Conservation (phyloP, 306 rosid genomes). For the Herpetospermum pedunculosum region DNA sequence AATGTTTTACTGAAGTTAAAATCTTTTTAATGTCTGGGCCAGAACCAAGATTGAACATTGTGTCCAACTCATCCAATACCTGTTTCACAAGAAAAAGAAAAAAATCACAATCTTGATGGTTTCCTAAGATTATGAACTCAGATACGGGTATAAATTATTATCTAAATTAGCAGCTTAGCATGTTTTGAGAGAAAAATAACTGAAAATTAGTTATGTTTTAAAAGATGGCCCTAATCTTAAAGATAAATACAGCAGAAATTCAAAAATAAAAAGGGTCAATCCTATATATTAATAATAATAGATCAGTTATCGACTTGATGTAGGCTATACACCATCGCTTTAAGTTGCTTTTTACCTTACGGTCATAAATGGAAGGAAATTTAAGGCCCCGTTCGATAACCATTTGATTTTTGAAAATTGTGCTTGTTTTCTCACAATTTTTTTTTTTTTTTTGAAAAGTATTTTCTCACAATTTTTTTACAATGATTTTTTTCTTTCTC, state of each 20-base stretch:
- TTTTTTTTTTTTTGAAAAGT: too few relatives aligned
- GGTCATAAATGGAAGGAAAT: neutral
- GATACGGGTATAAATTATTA: neutral
- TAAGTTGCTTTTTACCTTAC: neutral
- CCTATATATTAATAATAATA: neutral
- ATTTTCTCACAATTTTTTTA: too few relatives aligned
- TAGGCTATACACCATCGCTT: neutral
- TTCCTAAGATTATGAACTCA: neutral
- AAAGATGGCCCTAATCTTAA: neutral
- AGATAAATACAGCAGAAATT: neutral
- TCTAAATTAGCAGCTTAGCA: neutral
- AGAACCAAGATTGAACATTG: neutral
- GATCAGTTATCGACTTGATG: neutral
- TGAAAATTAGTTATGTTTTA: neutral
- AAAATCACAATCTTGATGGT: neutral
- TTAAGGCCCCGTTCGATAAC: too few relatives aligned
- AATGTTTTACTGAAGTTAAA: neutral
- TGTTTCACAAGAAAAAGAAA: neutral
- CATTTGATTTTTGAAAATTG: too few relatives aligned
- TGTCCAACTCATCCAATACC: slow-evolving; percentile 7
- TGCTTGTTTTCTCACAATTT: too few relatives aligned
- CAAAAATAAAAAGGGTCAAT: neutral
- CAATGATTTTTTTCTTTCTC: too few relatives aligned
- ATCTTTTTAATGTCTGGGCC: neutral
- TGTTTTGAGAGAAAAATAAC: neutral